A percentile compares a stretch with the other conserved stretches of the same genome.
phyloP scores from a whole-genome alignment of 108 stramenopile genomes.

The Skeletonema marinoi region DNA sequence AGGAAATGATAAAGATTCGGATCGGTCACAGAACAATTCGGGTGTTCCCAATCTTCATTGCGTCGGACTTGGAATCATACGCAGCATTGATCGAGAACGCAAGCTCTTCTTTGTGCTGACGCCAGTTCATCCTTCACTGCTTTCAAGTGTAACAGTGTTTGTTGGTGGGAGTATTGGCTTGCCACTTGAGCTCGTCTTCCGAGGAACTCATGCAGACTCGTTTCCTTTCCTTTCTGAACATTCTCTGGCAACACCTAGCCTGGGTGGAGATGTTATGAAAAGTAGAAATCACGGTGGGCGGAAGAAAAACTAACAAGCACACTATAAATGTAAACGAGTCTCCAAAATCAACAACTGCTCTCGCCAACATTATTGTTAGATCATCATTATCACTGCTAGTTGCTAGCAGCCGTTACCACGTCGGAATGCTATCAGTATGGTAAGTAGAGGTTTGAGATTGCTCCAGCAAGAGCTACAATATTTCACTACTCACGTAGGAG shows the following conservation, averaged over 20 bases:
- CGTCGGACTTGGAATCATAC: conserved; percentile 78
- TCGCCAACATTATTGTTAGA: too few relatives aligned
- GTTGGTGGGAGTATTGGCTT: conserved; percentile 59
- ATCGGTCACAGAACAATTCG: background rate
- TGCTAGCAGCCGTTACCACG: too few relatives aligned
- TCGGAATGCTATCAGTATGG: too few relatives aligned
- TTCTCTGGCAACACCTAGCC: conserved; percentile 6
- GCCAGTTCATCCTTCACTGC: conserved; percentile 53
- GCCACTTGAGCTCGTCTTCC: conserved; percentile 64
- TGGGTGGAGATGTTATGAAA: conserved; percentile 76
- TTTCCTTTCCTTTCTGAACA: conserved; percentile 61
- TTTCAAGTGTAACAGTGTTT: conserved; percentile 44
- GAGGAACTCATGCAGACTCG: conserved; percentile 74
- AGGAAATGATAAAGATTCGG: background rate
- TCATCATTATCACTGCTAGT: too few relatives aligned
- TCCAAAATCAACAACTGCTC: too few relatives aligned
- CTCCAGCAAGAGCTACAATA: too few relatives aligned
- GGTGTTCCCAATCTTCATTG: conserved; percentile 45
- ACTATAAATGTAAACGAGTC: too few relatives aligned
- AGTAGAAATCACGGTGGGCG: conserved; percentile 71
- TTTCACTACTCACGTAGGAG: too few relatives aligned
- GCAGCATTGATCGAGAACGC: conserved; percentile 67
- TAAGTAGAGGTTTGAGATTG: too few relatives aligned
- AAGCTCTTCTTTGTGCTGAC: conserved; percentile 70
- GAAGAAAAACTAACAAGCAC: conserved; percentile 3